Evolutionary conservation across 768 basidiomycete species (phyloP), one percentile per base, ranked within the genome.

Genomic region (Xerocomellus intermedius): DNA sequence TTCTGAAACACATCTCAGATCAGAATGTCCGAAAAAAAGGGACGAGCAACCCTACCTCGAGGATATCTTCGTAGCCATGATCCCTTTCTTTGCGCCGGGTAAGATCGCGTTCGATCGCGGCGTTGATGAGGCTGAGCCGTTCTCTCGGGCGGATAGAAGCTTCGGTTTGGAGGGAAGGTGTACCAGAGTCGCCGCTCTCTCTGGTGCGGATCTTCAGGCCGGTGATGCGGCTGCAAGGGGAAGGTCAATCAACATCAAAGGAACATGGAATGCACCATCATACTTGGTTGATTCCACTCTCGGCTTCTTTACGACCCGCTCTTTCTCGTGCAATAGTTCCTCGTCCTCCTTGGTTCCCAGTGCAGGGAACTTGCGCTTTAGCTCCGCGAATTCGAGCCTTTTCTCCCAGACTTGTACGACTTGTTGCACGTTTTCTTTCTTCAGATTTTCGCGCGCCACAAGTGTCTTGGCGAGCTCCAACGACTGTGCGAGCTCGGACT

Each of bases 61-160:
- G 79, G 49, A 79, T 76, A 65, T 98, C 94, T 61, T 96, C 94
- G 87, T 92, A 96, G 47, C 84, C 80, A 46, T 85, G 80, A 63
- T 94, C 89, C 45, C 78, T 70, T 46, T 94, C 89, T 66, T 86
- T 87, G 68, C 86, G 85, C 46, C 75, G 75, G 69, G 75, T 65
- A 87, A 70, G 42, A 76, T 76, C 64, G 87, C 89, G 67, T 88
- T 80, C 66, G 80, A 79, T 43, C 77, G 78, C 53, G 75, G 79
- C 57, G 22, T 56, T 64, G 48, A 93, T 86, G 12, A 77, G 72
- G 2, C 76, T 75, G 45, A 79, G 73, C 28, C 91, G 84, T 55
- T 91, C 87, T 68, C 76, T 84, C 0, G 90, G 89, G 4, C 79
- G 78, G 16, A 89, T 77, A 3, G 77, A 64, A 3, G 77, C 69